Conservation (phyloP, 345 rosid species). For the Gossypium herbaceum region DNA sequence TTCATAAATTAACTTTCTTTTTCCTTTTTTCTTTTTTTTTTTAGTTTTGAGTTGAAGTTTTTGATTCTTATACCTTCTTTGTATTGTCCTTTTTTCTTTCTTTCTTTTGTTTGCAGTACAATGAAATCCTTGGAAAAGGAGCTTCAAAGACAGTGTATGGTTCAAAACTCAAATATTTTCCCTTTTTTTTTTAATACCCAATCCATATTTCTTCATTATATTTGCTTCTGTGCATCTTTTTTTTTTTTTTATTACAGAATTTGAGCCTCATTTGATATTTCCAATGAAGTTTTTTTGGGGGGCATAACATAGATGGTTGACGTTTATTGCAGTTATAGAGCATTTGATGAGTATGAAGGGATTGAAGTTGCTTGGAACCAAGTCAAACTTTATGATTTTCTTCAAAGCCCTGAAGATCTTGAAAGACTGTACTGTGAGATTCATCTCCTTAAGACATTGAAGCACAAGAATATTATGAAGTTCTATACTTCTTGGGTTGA, state of each 20-base stretch:
- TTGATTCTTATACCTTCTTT: background rate
- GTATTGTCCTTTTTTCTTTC: background rate
- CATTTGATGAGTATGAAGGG: constrained; percentile 89
- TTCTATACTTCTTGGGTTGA: constrained; percentile 94
- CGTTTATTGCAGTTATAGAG: constrained; percentile 69
- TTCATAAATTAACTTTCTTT: background rate
- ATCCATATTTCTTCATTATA: constrained; percentile 17
- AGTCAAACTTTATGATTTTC: constrained; percentile 87
- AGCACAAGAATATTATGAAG: constrained; percentile 89
- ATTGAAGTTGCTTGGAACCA: constrained; percentile 99
- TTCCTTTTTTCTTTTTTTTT: constrained; percentile 11
- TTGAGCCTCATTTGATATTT: constrained; percentile 15
- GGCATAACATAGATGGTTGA: constrained; percentile 17
- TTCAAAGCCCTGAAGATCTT: constrained; percentile 90
- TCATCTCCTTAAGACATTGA: constrained; percentile 87
- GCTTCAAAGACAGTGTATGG: constrained; percentile 96
- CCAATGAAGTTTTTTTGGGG: background rate
- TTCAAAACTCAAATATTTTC: constrained; percentile 21
- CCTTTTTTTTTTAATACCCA: constrained; percentile 17
- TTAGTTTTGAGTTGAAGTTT: constrained; percentile 16
- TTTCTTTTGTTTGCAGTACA: constrained; percentile 51
- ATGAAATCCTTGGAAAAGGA: constrained; percentile 92
- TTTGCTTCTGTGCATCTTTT: background rate
- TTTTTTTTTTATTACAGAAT: constrained; percentile 8
- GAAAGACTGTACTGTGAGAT: constrained; percentile 93